Base-by-base conservation (phyloP, 371 early-diverging fungal species). In the Polyrhizophydium stewartii region DNA sequence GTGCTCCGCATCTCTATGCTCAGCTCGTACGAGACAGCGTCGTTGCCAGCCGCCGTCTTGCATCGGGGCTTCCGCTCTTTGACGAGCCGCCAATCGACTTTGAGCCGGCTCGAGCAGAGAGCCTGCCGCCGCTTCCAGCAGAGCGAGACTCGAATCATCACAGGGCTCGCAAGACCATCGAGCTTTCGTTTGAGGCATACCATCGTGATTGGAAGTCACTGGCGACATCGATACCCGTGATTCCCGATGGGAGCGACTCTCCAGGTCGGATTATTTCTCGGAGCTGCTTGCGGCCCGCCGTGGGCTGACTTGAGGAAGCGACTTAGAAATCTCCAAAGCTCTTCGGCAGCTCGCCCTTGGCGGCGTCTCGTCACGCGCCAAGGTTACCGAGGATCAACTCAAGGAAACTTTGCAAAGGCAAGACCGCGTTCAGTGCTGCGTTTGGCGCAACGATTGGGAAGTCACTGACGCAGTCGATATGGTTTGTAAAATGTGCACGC, bases 1-100 rank as follows among this genome's bases (percentile, higher is more conserved):
- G 55, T 19, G 65, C 76, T 2, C 69, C 69, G 13, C 59, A 69
- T n/a, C 67, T 79, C 12, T 79, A 76, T 51, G 71, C 62, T 9
- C 79, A 79, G 58, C 62, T 79, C 1, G 68, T 72, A n/a, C 55
- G 71, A 5, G 79, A 79, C 59, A 71, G 73, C 51, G 79, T 76
- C 17, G 64, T 76, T 28, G 74, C 79, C 0, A 73, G 71, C 52
- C 60, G 72, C 21, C 41, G 79, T 37, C 31, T 79, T 5, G 64
- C 69, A 35, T 63, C 66, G 68, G 50, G 53, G 7, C 17, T 55
- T 12, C 31, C 35, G 6, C 22, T 51, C 17, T 49, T 40, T 47
- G 57, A 58, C 28, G 49, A 24, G 38, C 31, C 1, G 55, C 38
- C 38, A 28, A 25, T 19, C 38, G 46, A 47, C 12, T 32, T 6